These are phyloP conservation scores for Casuarina cunninghamiana DNA, from an alignment of 306 rosid genomes.

Conservation along the genomic window DNA sequence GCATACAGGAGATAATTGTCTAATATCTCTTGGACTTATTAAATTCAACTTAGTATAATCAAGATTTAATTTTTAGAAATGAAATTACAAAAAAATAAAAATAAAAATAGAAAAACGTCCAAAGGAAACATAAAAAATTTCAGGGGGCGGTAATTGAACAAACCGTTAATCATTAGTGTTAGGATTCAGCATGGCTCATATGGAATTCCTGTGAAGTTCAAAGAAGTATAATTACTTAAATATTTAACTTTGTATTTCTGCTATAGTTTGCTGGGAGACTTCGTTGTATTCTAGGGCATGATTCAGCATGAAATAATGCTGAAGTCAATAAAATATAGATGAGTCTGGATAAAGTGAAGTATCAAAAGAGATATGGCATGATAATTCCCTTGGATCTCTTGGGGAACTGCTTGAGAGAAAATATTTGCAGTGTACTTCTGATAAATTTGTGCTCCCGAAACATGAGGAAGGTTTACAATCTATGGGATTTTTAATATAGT, in stretches of 20 bases:
- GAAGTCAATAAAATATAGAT: neutral
- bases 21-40: neutral
- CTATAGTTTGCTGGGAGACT: neutral
- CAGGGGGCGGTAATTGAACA: neutral
- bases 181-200: neutral
- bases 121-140: neutral
- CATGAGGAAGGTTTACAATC: neutral
- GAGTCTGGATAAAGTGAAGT: neutral
- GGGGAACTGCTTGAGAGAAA: neutral
- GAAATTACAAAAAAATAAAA: neutral
- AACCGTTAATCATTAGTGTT: neutral
- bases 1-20: neutral
- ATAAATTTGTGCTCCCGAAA: neutral
- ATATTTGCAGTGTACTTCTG: neutral
- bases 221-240: neutral
- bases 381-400: neutral
- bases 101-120: neutral
- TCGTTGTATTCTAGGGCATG: neutral
- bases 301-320: neutral
- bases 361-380: slow-evolving; percentile 1
- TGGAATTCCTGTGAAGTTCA: neutral
- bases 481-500: neutral
- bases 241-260: neutral
- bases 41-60: neutral
- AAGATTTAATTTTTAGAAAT: neutral